Evolutionary conservation across 768 basidiomycete genomes (phyloP).

Genomic region (Dacryopinax spathularia): DNA sequence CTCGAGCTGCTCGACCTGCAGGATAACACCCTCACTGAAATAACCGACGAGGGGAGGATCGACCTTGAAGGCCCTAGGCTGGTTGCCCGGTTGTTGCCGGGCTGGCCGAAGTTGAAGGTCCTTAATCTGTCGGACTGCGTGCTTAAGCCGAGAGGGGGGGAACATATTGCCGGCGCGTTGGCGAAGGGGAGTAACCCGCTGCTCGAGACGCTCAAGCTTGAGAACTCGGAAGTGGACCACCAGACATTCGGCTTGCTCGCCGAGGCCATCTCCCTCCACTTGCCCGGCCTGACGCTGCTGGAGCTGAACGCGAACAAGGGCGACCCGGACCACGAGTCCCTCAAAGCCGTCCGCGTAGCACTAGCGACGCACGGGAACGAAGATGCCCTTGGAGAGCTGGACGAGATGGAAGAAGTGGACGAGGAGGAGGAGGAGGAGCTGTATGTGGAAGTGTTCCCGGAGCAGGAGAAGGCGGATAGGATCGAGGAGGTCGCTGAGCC

Average conservation of each 20-base stretch:
- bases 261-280: constrained; percentile 43
- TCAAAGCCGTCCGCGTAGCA: constrained; percentile 29
- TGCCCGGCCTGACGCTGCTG: constrained; percentile 46
- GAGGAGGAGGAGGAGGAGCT: constrained; percentile 37
- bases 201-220: constrained; percentile 62
- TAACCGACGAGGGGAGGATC: constrained; percentile 40
- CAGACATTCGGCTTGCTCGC: constrained; percentile 55
- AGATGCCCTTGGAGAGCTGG: constrained; percentile 63
- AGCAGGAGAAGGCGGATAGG: constrained; percentile 25
- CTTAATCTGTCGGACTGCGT: constrained; percentile 90
- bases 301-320: constrained; percentile 72
- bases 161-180: constrained; percentile 47
- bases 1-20: constrained; percentile 78
- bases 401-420: constrained; percentile 69
- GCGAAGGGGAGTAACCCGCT: constrained; percentile 55
- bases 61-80: constrained; percentile 31
- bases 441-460: constrained; percentile 37
- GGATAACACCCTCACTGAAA: constrained; percentile 43
- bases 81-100: constrained; percentile 26
- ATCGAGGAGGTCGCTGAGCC: constrained; percentile 31
- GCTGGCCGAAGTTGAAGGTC: constrained; percentile 57
- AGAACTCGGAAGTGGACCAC: constrained; percentile 81
- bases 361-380: constrained; percentile 38
- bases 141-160: constrained; percentile 65
- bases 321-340: constrained; percentile 32